Evolutionary conservation across 257 asterid species (phyloP).

Genomic region (Penstemon barbatus): DNA sequence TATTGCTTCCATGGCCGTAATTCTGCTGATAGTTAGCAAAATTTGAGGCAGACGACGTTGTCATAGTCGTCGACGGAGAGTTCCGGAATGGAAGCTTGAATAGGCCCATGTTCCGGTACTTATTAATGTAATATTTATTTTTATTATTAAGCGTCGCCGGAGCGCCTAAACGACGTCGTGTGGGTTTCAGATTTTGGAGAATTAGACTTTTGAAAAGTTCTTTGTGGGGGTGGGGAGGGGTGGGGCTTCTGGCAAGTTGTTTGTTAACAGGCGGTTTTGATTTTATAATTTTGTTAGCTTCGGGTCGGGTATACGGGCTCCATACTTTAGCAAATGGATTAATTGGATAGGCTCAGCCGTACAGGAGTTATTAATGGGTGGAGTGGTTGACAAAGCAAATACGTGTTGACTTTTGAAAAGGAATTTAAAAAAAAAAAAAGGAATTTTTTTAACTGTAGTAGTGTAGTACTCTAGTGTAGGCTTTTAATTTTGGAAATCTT

Average conservation of each 20-base stretch:
- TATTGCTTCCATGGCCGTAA: conserved; percentile 49
- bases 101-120: conserved; percentile 50
- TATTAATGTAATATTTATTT: neutral
- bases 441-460: too few species aligned
- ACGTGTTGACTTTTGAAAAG: conserved; percentile 3
- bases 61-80: conserved; percentile 43
- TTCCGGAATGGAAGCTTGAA: conserved; percentile 81
- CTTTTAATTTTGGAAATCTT: too few species aligned
- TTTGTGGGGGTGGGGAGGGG: conserved; percentile 34
- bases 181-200: conserved; percentile 24
- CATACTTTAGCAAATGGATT: neutral
- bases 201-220: conserved; percentile 32
- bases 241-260: conserved; percentile 22
- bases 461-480: too few species aligned
- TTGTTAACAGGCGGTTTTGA: conserved; percentile 13
- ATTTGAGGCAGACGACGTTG: conserved; percentile 45
- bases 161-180: conserved; percentile 34
- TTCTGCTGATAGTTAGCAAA: conserved; percentile 49
- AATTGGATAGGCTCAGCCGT: neutral
- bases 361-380: neutral
- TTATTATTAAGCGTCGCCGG: conserved; percentile 30
- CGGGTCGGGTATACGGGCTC: too few species aligned
- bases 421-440: too few species aligned
- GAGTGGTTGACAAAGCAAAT: conserved; percentile 17
- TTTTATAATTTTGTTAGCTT: neutral